Evolutionary conservation across 176 grass and related monocot species (phyloP).

Genomic region (Raddia guianensis): DNA sequence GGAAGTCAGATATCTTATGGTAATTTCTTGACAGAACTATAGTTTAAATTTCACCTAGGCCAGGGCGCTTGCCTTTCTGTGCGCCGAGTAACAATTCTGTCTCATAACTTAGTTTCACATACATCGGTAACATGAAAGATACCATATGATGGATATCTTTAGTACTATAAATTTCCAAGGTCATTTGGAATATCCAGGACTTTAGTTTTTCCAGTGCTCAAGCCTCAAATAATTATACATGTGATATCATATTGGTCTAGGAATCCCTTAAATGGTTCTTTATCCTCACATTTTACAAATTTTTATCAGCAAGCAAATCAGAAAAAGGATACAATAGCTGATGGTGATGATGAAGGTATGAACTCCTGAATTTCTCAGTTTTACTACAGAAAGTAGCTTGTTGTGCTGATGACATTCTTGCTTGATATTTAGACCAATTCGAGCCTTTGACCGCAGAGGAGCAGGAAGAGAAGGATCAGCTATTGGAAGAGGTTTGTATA

Average conservation of each 20-base stretch:
- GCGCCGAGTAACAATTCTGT: neutral
- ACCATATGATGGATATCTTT: neutral
- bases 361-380: slow-evolving; percentile 33
- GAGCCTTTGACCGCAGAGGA: slow-evolving; percentile 62
- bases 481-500: slow-evolving; percentile 61
- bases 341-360: slow-evolving; percentile 74
- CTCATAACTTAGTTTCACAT: neutral
- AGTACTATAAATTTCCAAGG: slow-evolving; percentile 7
- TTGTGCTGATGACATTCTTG: slow-evolving; percentile 20
- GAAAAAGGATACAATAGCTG: slow-evolving; percentile 77
- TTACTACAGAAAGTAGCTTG: neutral
- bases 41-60: slow-evolving; percentile 7
- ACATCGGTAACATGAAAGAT: slow-evolving; percentile 6
- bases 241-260: neutral
- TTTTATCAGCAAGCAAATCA: slow-evolving; percentile 70
- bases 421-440: slow-evolving; percentile 49
- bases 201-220: neutral
- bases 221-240: neutral
- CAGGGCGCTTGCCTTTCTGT: neutral
- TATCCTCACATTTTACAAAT: slow-evolving; percentile 29
- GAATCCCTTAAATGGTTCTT: slow-evolving; percentile 13
- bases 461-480: slow-evolving; percentile 68
- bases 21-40: slow-evolving; percentile 33
- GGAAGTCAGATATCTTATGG: slow-evolving; percentile 82
- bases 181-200: neutral